Conservation (phyloP, 2,329 filamentous ascomycete species). For the Calonectria ilicicola region DNA sequence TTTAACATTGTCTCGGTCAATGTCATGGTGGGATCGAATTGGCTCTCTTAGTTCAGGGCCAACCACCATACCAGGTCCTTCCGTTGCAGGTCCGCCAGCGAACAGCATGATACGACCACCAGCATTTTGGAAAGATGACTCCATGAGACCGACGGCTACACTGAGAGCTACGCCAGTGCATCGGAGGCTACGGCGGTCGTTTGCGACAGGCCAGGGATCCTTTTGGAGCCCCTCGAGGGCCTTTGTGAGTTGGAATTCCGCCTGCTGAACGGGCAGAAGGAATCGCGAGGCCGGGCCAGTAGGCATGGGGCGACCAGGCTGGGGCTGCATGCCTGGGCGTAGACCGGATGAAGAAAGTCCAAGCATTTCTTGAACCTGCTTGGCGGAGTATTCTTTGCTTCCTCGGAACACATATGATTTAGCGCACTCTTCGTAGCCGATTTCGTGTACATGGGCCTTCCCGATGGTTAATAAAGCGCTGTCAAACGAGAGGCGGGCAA, state of each 20-base stretch:
- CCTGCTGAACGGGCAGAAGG: slow-evolving; percentile 92
- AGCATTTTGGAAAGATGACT: slow-evolving; percentile 95
- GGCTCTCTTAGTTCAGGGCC: slow-evolving; percentile 95
- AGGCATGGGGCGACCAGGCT: slow-evolving; percentile 80
- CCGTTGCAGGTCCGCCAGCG: slow-evolving; percentile 92
- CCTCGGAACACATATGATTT: slow-evolving; percentile 99
- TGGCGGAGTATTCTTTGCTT: slow-evolving; percentile 97
- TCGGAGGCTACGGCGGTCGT: slow-evolving; percentile 88
- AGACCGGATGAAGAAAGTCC: slow-evolving; percentile 80
- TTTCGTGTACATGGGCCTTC: slow-evolving; percentile 94
- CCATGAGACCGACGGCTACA: slow-evolving; percentile 91
- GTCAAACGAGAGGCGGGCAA: neutral
- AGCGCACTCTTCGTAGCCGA: slow-evolving; percentile 96
- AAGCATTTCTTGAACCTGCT: slow-evolving; percentile 99
- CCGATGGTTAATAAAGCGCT: slow-evolving; percentile 36
- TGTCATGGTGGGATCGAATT: slow-evolving; percentile 98
- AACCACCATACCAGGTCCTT: slow-evolving; percentile 97
- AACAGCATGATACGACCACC: slow-evolving; percentile 98
- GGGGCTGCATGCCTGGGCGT: slow-evolving; percentile 80
- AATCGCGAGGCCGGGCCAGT: slow-evolving; percentile 90
- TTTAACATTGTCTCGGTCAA: slow-evolving; percentile 98
- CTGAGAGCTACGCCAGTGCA: slow-evolving; percentile 98
- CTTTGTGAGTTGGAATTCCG: slow-evolving; percentile 97
- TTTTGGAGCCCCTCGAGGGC: slow-evolving; percentile 94
- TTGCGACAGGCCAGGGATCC: slow-evolving; percentile 97